Base-by-base conservation (phyloP, 2,329 filamentous ascomycete genomes). In the Colletotrichum tofieldiae region DNA sequence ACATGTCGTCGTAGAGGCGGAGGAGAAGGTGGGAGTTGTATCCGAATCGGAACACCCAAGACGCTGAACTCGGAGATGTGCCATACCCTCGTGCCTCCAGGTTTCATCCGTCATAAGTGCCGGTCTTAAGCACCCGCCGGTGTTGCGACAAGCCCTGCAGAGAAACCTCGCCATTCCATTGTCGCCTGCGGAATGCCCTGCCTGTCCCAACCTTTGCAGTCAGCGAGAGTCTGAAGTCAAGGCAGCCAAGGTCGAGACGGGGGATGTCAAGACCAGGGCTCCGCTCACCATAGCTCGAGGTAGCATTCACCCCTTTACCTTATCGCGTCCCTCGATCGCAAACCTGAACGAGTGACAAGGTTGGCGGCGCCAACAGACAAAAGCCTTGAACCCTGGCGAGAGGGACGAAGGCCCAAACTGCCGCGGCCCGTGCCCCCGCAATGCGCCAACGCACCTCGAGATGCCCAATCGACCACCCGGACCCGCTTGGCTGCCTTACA, bases 31-130 rank as follows among this genome's bases (percentile, higher is more conserved):
- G 41, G 41, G 14, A 58, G 41, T 29, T 32, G 20, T 8, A 32
- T 5, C 41, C 29, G 29, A 37, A 12, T 51, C n/a, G 59, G 45
- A 51, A 20, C 51, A 12, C 32, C 23, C 32, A 26, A 62, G 56
- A 52, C 41, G 51, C 26, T 26, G 32, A 35, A 49, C 39, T 71
- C 11, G 11, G 16, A 4, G 2, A 54, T 35, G 55, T 55, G 67
- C 39, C 55, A 43, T 49, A 23, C 67, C 61, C 54, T 66, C 47
- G 62, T 39, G 29, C 45, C 55, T 43, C 29, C 26, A 51, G 64
- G 68, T 67, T 71, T 67, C 64, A 63, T 35, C 68, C 41, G n/a
- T 23, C 39, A 58, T 68, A 63, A 49, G 49, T 68, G 41, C 49
- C 32, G 41, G 32, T 63, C 51, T 62, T 58, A 71, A 68, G 68